Conservation (phyloP, 2,329 filamentous ascomycete genomes). For the Aciculosporium take region DNA sequence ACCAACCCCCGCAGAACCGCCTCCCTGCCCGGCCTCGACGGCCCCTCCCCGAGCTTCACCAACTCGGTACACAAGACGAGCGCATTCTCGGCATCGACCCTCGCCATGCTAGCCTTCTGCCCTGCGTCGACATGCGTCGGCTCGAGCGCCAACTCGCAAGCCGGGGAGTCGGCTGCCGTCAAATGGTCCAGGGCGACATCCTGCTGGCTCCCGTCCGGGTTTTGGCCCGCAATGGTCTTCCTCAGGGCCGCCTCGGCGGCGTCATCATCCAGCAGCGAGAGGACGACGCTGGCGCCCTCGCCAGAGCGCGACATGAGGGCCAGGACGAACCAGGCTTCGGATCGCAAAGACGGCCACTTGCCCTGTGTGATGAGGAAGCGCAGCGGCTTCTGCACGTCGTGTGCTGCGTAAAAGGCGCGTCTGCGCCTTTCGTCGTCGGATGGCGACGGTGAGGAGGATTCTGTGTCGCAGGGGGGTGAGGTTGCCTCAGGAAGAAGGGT, state of each 20-base stretch:
- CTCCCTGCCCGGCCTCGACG: conserved; percentile 25
- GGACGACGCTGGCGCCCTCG: conserved; percentile 33
- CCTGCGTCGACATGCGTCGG: conserved; percentile 33
- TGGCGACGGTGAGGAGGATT: background rate
- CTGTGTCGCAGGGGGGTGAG: background rate
- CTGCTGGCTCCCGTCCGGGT: conserved; percentile 10
- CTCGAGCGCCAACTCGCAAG: conserved; percentile 24
- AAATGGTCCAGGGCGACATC: conserved; percentile 4
- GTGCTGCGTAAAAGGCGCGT: conserved; percentile 30
- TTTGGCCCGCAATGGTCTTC: conserved; percentile 32
- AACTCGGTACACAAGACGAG: conserved; percentile 44
- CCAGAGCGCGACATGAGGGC: conserved; percentile 42
- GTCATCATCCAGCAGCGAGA: conserved; percentile 27
- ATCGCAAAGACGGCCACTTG: conserved; percentile 44
- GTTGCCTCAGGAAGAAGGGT: conserved; percentile 19
- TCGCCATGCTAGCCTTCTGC: conserved; percentile 29
- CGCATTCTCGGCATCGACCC: conserved; percentile 46
- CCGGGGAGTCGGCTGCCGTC: background rate
- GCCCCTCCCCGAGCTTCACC: conserved; percentile 27
- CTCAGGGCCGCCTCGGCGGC: conserved; percentile 29
- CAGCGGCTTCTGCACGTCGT: conserved; percentile 30
- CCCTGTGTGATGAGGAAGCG: conserved; percentile 39
- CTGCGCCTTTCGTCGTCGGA: conserved; percentile 8
- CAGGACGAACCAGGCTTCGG: conserved; percentile 48
- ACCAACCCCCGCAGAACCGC: conserved; percentile 34